Evolutionary conservation across 305 asterid genomes (phyloP).

Genomic region (Fraxinus sp.): DNA sequence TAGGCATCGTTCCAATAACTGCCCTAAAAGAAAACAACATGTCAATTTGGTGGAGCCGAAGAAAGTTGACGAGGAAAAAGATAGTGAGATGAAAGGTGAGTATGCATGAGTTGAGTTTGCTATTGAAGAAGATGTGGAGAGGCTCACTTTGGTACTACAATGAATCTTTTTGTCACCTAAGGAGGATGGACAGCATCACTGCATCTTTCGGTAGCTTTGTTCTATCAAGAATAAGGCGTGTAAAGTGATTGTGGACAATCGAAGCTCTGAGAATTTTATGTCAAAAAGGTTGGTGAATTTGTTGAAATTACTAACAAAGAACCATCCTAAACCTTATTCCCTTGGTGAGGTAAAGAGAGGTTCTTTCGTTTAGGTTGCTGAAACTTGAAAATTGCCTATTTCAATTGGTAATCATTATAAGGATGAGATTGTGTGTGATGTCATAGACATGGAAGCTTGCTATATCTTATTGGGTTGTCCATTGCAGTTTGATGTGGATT

Average conservation of each 20-base stretch:
- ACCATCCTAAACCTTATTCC: neutral
- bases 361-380: neutral
- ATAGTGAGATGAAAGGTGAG: neutral
- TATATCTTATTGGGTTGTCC: neutral
- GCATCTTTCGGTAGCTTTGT: neutral
- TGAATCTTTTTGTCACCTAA: neutral
- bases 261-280: too few relatives aligned
- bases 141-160: neutral
- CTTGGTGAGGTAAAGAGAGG: neutral
- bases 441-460: neutral
- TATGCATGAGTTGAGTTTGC: neutral
- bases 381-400: neutral
- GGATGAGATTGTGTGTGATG: neutral
- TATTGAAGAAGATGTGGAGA: neutral
- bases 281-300: neutral
- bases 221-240: neutral
- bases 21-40: neutral
- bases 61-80: neutral
- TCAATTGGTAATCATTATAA: too few relatives aligned
- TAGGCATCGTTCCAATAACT: too few relatives aligned
- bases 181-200: neutral
- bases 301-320: too few relatives aligned
- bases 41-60: neutral
- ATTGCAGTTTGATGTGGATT: neutral
- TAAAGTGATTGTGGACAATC: neutral